Evolutionary conservation across 352 stramenopile genomes (phyloP).

Genomic region (Phytophthora citrophthora): DNA sequence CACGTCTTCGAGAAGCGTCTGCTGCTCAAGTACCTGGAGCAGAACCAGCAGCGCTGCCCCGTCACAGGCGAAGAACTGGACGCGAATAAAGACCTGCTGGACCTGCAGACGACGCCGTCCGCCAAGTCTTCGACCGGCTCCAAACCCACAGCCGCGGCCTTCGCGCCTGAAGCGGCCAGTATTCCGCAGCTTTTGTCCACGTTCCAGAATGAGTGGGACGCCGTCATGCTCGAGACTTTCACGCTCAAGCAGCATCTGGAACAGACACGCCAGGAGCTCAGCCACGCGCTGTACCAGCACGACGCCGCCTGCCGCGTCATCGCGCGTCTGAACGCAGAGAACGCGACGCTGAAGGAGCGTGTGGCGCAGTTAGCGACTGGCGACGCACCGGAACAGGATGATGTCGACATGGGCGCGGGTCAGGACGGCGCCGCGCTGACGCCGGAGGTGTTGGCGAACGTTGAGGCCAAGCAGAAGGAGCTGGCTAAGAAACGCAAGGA

Average conservation of each 20-base stretch:
- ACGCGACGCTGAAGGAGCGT: slow-evolving; percentile 55
- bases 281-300: slow-evolving; percentile 96
- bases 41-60: slow-evolving; percentile 76
- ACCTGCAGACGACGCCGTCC: slow-evolving; percentile 50
- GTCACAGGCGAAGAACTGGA: slow-evolving; percentile 73
- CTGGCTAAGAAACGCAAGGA: slow-evolving; percentile 75
- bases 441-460: slow-evolving; percentile 51
- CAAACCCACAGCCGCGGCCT: slow-evolving; percentile 17
- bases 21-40: slow-evolving; percentile 80
- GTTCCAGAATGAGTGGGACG: slow-evolving; percentile 95
- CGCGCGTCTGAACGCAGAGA: slow-evolving; percentile 89
- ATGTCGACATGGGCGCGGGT: slow-evolving; percentile 54
- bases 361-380: slow-evolving; percentile 20
- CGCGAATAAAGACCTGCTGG: slow-evolving; percentile 64
- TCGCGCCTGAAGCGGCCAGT: slow-evolving; percentile 53
- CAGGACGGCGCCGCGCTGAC: slow-evolving; percentile 27
- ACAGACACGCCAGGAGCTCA: slow-evolving; percentile 95
- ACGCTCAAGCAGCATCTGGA: slow-evolving; percentile 94
- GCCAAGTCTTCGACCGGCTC: slow-evolving; percentile 4
- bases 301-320: slow-evolving; percentile 96
- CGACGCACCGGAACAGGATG: slow-evolving; percentile 27
- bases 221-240: slow-evolving; percentile 95
- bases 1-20: slow-evolving; percentile 90
- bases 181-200: slow-evolving; percentile 70
- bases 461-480: slow-evolving; percentile 75